Evolutionary conservation across 2,329 filamentous ascomycete genomes (phyloP), one percentile per base, ranked within the genome.

Genomic region (Aspergillus sp.): DNA sequence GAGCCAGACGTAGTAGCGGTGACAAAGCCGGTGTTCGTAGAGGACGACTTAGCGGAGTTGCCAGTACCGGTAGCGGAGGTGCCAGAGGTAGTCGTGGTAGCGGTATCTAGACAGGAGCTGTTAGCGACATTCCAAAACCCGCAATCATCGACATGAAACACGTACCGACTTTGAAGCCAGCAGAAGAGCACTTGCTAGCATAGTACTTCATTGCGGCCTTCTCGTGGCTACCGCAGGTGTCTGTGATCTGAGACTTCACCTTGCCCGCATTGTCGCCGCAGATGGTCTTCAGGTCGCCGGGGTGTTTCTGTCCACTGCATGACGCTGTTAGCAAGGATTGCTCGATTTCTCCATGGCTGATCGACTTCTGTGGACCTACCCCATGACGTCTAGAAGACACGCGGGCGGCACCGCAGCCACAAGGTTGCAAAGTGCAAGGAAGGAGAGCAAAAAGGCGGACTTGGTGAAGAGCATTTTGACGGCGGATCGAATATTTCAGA

Each of bases 371-470:
- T 19, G 16, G 26, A 36, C 63, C 41, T 61, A 71, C 68, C 68
- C 68, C 43, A 73, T 58, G 24, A 65, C 68, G 26, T 55, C 58
- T 27, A 73, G 55, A 28, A 74, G 55, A 51, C 70, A 74, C 33
- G 65, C 66, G 16, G 68, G 68, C 28, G 69, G 63, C n/a, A 60
- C 56, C 35, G 59, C 55, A 36, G 57, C 58, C 36, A 64, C 51
- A 34, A 63, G 51, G 42, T 61, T 60, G 47, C 57, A 55, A 35
- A 67, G 50, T 24, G 64, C 62, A 46, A 70, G 52, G 36, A 70
- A 45, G 36, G 64, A 60, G 34, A 68, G 40, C 36, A 63, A 35
- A 35, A 67, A 38, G 40, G 60, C 51, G 24, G 60, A 57, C 49
- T 66, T 66, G 34, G 54, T 41, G 52, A 63, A 57, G 41, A 67